Percentiles rank a stretch among this genome's conserved stretches.
phyloP scores from a whole-genome alignment of 179 eudicot species.

The Beta corolliflora region DNA sequence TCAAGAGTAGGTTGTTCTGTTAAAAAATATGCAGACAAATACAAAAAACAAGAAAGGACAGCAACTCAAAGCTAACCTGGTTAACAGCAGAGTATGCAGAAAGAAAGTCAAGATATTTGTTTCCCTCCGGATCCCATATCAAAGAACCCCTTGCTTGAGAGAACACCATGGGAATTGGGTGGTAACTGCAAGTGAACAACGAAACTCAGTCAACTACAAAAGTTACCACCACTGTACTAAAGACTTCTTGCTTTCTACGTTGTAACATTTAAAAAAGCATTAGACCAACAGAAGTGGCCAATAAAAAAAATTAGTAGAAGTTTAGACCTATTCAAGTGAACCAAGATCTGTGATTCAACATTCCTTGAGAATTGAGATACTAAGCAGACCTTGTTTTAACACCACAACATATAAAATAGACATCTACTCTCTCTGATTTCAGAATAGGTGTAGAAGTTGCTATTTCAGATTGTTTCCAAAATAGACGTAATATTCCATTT shows the following conservation, averaged over 20 bases:
- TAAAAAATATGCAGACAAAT: slow-evolving; percentile 11
- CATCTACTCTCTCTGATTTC: too few relatives aligned
- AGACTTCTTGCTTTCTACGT: background rate
- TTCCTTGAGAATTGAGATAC: background rate
- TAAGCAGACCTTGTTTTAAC: background rate
- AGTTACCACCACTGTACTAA: background rate
- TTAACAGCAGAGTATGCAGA: slow-evolving; percentile 96
- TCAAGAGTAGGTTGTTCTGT: background rate
- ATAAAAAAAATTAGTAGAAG: background rate
- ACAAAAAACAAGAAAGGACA: background rate
- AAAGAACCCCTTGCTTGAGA: slow-evolving; percentile 82
- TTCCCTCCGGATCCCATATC: slow-evolving; percentile 97
- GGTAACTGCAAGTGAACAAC: slow-evolving; percentile 64
- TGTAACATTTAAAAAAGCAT: background rate
- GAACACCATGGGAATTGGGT: slow-evolving; percentile 88
- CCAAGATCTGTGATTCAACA: background rate
- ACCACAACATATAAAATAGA: background rate
- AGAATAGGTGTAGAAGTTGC: too few relatives aligned
- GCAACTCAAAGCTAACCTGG: slow-evolving; percentile 49
- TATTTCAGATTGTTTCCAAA: too few relatives aligned
- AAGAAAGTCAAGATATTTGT: slow-evolving; percentile 83
- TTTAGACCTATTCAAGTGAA: background rate
- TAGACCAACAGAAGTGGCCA: background rate
- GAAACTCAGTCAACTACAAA: slow-evolving; percentile 12
- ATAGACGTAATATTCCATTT: too few relatives aligned